Conservation (phyloP, 352 stramenopile genomes). For the Phytophthora megakarya region DNA sequence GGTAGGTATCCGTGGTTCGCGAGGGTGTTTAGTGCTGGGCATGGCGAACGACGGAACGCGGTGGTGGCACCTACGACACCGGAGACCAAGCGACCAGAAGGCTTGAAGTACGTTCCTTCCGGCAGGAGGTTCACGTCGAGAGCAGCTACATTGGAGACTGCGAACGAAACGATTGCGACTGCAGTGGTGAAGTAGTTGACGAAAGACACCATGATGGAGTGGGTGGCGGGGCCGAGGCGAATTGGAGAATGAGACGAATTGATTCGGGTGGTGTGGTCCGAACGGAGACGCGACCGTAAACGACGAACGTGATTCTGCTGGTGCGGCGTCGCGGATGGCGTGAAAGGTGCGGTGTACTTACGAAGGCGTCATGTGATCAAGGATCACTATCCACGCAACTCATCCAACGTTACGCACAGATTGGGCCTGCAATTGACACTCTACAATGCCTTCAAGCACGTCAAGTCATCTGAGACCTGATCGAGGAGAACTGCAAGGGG, state of each 20-base stretch:
- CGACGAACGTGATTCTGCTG: constrained; percentile 4
- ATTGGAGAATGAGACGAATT: constrained; percentile 32
- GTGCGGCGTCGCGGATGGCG: background rate
- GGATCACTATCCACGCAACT: background rate
- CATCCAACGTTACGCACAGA: constrained; percentile 2
- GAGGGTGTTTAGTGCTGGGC: constrained; percentile 55
- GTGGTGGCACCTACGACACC: constrained; percentile 28
- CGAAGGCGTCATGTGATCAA: constrained; percentile 4
- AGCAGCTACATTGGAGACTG: constrained; percentile 2
- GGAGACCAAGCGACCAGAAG: constrained; percentile 31
- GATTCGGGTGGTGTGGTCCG: constrained; percentile 9
- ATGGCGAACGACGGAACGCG: constrained; percentile 47
- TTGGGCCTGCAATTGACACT: background rate
- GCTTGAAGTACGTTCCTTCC: constrained; percentile 46
- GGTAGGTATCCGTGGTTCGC: constrained; percentile 63
- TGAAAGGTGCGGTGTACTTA: background rate
- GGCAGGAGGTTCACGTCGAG: constrained; percentile 32
- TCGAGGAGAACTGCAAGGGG: background rate
- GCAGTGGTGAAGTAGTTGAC: constrained; percentile 17
- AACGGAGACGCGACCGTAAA: constrained; percentile 7
- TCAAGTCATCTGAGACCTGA: constrained; percentile 19
- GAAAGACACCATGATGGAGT: constrained; percentile 33
- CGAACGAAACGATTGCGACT: constrained; percentile 2
- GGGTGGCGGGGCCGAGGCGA: constrained; percentile 2
- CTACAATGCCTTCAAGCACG: background rate